Evolutionary conservation across 2,329 filamentous ascomycete species (phyloP), one percentile per base, ranked within the genome.

Genomic region (Aspergillus hortae): DNA sequence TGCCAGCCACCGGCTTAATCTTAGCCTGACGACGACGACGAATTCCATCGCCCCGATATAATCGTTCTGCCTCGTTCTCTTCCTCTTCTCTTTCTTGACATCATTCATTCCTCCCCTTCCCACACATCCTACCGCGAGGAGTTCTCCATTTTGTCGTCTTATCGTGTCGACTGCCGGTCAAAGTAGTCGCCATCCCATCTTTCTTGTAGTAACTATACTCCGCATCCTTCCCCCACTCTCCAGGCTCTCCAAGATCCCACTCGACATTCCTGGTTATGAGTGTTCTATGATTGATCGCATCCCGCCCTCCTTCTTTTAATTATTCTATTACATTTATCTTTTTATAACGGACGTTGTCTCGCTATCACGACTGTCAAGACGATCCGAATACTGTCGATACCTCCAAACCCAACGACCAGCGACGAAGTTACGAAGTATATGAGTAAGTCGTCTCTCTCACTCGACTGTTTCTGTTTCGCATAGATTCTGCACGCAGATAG

Each of bases 1-100:
- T 46, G 58, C 63, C 61, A 64, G 63, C 65, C 63, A 66, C 64
- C 65, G 53, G 56, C 51, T 58, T 65, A 60, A 57, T 55, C 42
- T 40, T 40, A 52, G 35, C 44, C 11, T 44, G 30, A 40, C 27
- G 35, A 41, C 27, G 35, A 41, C n/a, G 38, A 32, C 32, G 19
- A 48, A 38, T 11, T 42, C 41, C 46, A 36, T 43, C 38, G 32
- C 36, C 41, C 38, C 38, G 25, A 48, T 51, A 43, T 48, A 52
- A 43, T 44, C 45, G 17, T 42, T 17, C 42, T 19, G n/a, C 27
- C 23, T 30, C 49, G 19, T 44, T n/a, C 11, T 42, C 17, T 38
- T 35, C 23, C 21, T 10, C n/a, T 32, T 21, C 15, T 17, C 19
- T 35, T 19, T 35, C 33, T 15, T 47, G 14, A 9, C 35, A 27